A percentile compares a stretch with the other conserved stretches of the same genome.
phyloP scores from a whole-genome alignment of 2,329 filamentous ascomycete species.

The Calycina herbarum region DNA sequence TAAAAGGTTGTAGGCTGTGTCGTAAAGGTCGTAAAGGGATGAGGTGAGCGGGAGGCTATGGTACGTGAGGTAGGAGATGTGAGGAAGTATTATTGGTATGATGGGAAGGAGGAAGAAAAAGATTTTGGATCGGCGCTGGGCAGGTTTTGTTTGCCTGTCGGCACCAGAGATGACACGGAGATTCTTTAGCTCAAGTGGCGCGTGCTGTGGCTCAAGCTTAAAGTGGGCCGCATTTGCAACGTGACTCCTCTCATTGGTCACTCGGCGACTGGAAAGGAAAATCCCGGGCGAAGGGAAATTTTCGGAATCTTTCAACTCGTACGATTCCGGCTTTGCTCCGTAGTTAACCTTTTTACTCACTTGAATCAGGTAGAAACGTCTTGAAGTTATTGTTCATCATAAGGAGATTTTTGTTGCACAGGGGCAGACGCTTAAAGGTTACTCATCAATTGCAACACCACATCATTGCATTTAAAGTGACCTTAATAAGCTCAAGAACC shows the following conservation, averaged over 20 bases:
- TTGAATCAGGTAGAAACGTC: no score
- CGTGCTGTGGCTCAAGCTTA: neutral
- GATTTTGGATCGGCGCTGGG: constrained; percentile 1
- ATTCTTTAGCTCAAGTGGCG: neutral
- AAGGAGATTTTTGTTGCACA: no score
- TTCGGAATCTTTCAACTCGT: neutral
- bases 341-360: no score
- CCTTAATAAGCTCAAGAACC: no score
- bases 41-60: constrained; percentile 14
- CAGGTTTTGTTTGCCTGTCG: constrained; percentile 8
- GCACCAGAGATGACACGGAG: constrained; percentile 4
- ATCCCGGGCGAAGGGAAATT: neutral
- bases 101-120: constrained; percentile 17
- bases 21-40: constrained; percentile 18
- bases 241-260: neutral
- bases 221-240: neutral
- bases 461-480: no score
- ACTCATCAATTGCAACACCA: no score
- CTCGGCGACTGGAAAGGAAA: neutral
- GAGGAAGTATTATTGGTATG: constrained; percentile 19
- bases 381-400: no score
- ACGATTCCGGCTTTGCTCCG: neutral
- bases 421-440: no score
- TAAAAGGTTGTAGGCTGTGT: constrained; percentile 25
- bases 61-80: constrained; percentile 7